Conservation (phyloP, 2,329 filamentous ascomycete species). For the Penicillium rolfsii region DNA sequence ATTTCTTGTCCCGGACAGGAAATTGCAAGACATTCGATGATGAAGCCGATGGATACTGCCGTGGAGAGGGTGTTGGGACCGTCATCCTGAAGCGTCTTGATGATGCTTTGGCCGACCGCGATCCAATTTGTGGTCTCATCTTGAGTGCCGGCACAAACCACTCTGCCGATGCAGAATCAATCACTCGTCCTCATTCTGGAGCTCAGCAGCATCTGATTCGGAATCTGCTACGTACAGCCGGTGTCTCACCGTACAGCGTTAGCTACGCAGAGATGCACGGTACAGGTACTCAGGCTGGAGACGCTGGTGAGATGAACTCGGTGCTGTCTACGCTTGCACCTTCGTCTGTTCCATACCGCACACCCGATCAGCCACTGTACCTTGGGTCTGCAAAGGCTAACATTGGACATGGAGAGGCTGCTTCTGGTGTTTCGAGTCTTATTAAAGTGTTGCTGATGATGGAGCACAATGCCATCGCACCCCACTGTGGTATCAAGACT, state of each 20-base stretch:
- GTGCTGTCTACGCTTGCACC: slow-evolving; percentile 42
- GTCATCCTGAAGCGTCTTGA: slow-evolving; percentile 57
- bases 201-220: slow-evolving; percentile 43
- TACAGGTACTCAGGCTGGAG: slow-evolving; percentile 48
- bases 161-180: slow-evolving; percentile 51
- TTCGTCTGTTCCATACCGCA: slow-evolving; percentile 39
- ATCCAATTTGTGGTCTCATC: slow-evolving; percentile 48
- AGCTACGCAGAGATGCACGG: slow-evolving; percentile 48
- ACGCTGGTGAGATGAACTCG: slow-evolving; percentile 43
- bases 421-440: slow-evolving; percentile 44
- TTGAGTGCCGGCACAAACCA: slow-evolving; percentile 50
- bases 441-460: slow-evolving; percentile 69
- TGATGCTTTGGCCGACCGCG: slow-evolving; percentile 56
- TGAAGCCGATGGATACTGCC: slow-evolving; percentile 58
- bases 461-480: slow-evolving; percentile 64
- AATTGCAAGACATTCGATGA: slow-evolving; percentile 56
- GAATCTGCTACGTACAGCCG: slow-evolving; percentile 42
- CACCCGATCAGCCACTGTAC: slow-evolving; percentile 3
- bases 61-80: slow-evolving; percentile 54
- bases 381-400: slow-evolving; percentile 40
- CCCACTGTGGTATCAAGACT: slow-evolving; percentile 69
- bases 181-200: slow-evolving; percentile 46
- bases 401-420: slow-evolving; percentile 53
- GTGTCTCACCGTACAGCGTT: slow-evolving; percentile 42
- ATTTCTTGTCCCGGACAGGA: slow-evolving; percentile 41